Evolutionary conservation across 2,329 filamentous ascomycete genomes (phyloP), one percentile per base, ranked within the genome.

Genomic region (Trichoderma harzianum): DNA sequence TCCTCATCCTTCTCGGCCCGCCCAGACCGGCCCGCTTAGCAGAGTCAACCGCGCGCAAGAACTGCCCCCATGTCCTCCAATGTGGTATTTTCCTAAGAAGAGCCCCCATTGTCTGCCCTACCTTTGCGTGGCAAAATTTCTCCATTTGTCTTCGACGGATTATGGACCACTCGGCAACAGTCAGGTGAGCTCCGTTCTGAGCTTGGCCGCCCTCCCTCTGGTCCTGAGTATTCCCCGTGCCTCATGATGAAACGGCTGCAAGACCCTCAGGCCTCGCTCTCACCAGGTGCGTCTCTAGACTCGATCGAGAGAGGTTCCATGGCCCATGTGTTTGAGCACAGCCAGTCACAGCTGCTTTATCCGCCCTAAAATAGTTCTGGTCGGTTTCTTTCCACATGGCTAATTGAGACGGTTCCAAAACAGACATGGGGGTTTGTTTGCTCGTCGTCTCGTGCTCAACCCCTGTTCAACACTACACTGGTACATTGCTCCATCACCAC

Each of bases 141-240:
- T 34, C n/a, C 39, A 24, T 69, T 34, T n/a, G 28, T 21, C 39
- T 61, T 16, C 11, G 34, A 47, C 7, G 24, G 24, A 24, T 24
- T 47, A 21, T 43, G 34, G 34, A 7, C 21, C 43, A 28, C 30
- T n/a, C 32, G 8, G 14, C 30, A 32, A 61, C n/a, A 51, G 39
- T 32, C 39, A n/a, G 28, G 26, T 26, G 55, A 61, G 53, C 66
- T 69, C 55, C 55, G 24, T 51, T 43, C 43, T 69, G 66, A 69
- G 66, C 57, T 69, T 61, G 58, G 36, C 55, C 58, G 28, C 66
- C 66, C 66, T 69, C 66, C 66, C 28, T 69, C 58, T 34, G 55
- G 28, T 57, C 36, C 39, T 69, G 66, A 28, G 18, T 51, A 60
- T 47, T 61, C 36, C 66, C 55, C 26, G 28, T 69, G 66, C 32